Base-by-base conservation (phyloP, 2,329 filamentous ascomycete genomes). In the Torrubiellomyces zombiae region DNA sequence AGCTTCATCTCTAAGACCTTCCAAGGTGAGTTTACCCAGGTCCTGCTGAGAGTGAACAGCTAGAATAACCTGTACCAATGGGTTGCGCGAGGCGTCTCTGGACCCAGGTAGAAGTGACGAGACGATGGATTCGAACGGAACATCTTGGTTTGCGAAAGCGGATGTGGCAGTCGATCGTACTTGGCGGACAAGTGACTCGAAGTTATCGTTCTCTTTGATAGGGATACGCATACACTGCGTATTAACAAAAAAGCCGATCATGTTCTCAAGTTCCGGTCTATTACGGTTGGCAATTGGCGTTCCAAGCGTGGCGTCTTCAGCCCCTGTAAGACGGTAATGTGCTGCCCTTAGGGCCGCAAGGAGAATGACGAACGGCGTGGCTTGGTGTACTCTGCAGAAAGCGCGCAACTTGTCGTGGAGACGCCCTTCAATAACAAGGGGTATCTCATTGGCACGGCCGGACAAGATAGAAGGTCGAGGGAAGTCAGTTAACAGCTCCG, bases 191-290 rank as follows among this genome's bases (percentile, higher is more conserved):
- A n/a, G n/a, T n/a, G n/a, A n/a, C n/a, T n/a, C n/a, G n/a, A n/a
- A n/a, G n/a, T n/a, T n/a, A n/a, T n/a, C n/a, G n/a, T n/a, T n/a
- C n/a, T n/a, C n/a, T n/a, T n/a, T n/a, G n/a, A n/a, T n/a, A n/a
- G n/a, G n/a, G n/a, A n/a, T n/a, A n/a, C n/a, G n/a, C n/a, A 42
- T 37, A n/a, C 40, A 42, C 20, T 43, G 40, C 0, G 31, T 30
- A 13, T 40, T 42, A 18, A 40, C 40, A 9, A 42, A 42, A 30
- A 37, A 39, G 1, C 37, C 40, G 6, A 40, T 32, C 1, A 38
- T 29, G 10, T 35, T 20, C 16, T 39, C 26, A 0, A 42, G 6
- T 9, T 42, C 38, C 14, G 22, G 24, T 2, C 33, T 20, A 7
- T 38, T 31, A 0, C 39, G 32, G 7, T 39, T 40, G 1, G 39